phyloP scores from a whole-genome alignment of 1,284 basidiomycete genomes.

The Caloboletus firmus region DNA sequence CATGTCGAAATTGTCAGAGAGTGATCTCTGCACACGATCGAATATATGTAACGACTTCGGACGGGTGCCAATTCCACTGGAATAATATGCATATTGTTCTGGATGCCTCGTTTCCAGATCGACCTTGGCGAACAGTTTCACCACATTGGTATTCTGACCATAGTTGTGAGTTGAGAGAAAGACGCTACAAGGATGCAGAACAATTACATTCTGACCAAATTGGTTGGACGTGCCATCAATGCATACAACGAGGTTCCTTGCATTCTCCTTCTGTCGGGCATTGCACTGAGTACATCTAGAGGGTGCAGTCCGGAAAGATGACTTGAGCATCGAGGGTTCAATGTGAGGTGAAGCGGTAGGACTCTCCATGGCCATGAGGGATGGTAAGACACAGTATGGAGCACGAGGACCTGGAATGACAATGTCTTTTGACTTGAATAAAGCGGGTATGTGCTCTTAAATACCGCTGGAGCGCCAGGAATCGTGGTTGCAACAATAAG shows the following conservation, averaged over 20 bases:
- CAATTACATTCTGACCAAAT: slow-evolving; percentile 28
- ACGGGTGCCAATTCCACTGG: slow-evolving; percentile 41
- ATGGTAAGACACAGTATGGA: neutral
- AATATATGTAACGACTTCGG: slow-evolving; percentile 24
- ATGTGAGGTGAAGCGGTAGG: neutral
- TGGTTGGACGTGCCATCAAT: slow-evolving; percentile 33
- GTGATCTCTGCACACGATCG: slow-evolving; percentile 14
- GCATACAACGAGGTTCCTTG: slow-evolving; percentile 32
- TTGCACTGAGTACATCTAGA: slow-evolving; percentile 19
- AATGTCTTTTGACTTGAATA: neutral
- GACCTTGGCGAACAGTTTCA: slow-evolving; percentile 36
- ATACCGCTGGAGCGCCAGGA: neutral
- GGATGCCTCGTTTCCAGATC: slow-evolving; percentile 15
- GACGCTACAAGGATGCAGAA: neutral
- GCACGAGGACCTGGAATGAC: neutral
- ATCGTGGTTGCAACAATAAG: neutral
- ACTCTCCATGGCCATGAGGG: neutral
- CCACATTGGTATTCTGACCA: slow-evolving; percentile 38
- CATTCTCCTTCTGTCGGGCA: neutral
- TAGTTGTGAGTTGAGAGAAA: slow-evolving; percentile 5
- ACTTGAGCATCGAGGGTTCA: neutral
- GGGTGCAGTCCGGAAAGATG: neutral
- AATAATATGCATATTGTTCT: slow-evolving; percentile 36
- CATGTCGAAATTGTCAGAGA: slow-evolving; percentile 30
- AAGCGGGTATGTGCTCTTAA: neutral